Conservation (phyloP, 2,329 filamentous ascomycete species). For the Aphanoascus verrucosus region DNA sequence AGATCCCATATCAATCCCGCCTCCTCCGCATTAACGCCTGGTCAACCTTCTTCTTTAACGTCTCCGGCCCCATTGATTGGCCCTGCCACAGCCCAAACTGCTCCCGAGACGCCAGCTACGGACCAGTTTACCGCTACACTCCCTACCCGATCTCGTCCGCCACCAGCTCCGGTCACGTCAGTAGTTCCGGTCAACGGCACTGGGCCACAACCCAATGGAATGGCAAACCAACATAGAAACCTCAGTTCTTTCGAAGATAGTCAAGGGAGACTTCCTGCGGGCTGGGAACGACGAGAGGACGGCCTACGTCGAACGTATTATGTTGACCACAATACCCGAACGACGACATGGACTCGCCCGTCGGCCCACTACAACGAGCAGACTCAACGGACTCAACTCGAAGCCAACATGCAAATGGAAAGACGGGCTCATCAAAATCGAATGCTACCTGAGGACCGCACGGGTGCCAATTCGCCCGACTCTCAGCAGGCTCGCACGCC, state of each 20-base stretch:
- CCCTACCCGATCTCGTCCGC: slow-evolving; percentile 27
- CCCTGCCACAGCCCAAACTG: slow-evolving; percentile 22
- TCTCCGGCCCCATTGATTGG: slow-evolving; percentile 21
- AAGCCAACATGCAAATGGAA: slow-evolving; percentile 86
- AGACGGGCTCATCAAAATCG: slow-evolving; percentile 88
- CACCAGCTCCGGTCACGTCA: slow-evolving; percentile 31
- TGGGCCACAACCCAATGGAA: slow-evolving; percentile 27
- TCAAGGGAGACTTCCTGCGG: slow-evolving; percentile 82
- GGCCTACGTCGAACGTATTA: slow-evolving; percentile 94
- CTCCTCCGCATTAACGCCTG: slow-evolving; percentile 14
- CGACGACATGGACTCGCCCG: slow-evolving; percentile 91
- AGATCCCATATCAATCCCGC: slow-evolving; percentile 17
- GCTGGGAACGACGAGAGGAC: slow-evolving; percentile 94
- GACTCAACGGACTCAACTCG: slow-evolving; percentile 66
- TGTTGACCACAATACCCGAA: slow-evolving; percentile 92
- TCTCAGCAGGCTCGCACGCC: slow-evolving; percentile 35
- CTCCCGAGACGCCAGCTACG: slow-evolving; percentile 23
- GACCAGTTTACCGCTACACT: slow-evolving; percentile 27
- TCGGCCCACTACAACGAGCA: slow-evolving; percentile 65
- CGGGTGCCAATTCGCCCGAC: slow-evolving; percentile 70
- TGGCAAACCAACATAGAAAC: slow-evolving; percentile 41
- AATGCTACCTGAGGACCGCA: slow-evolving; percentile 89
- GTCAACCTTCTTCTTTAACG: slow-evolving; percentile 3
- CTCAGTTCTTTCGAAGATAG: slow-evolving; percentile 92
- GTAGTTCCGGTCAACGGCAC: slow-evolving; percentile 33